Conservation (phyloP, 2,329 filamentous ascomycete species). For the Capronia coronata region DNA sequence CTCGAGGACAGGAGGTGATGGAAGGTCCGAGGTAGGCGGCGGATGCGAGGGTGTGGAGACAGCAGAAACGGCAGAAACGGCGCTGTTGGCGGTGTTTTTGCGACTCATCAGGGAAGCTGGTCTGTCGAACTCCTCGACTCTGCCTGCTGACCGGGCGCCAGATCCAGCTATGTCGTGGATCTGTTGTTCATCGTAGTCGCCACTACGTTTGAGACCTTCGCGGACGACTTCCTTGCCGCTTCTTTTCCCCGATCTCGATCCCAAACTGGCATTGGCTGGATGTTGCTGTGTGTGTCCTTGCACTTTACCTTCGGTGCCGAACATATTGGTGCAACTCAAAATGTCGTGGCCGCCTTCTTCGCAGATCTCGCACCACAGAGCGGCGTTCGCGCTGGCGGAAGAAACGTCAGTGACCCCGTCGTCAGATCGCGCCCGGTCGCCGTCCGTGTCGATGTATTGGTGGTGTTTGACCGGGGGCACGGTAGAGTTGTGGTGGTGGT, state of each 20-base stretch:
- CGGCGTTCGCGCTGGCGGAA: slow-evolving; percentile 42
- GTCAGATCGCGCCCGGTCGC: slow-evolving; percentile 3
- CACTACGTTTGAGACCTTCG: slow-evolving; percentile 6
- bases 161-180: no score
- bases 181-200: background rate
- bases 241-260: slow-evolving; percentile 14
- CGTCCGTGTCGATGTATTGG: slow-evolving; percentile 29
- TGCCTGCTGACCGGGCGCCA: no score
- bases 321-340: slow-evolving; percentile 88
- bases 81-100: slow-evolving; percentile 13
- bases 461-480: slow-evolving; percentile 8
- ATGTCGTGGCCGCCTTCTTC: slow-evolving; percentile 90
- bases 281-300: background rate
- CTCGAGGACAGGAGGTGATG: slow-evolving; percentile 42
- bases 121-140: slow-evolving; percentile 10
- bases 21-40: slow-evolving; percentile 34
- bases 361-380: slow-evolving; percentile 89
- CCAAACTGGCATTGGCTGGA: no score
- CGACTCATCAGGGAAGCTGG: slow-evolving; percentile 25
- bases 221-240: slow-evolving; percentile 18
- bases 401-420: slow-evolving; percentile 54
- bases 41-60: slow-evolving; percentile 12
- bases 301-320: slow-evolving; percentile 33
- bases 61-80: background rate
- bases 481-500: no score